phyloP scores from a whole-genome alignment of 1,284 basidiomycete genomes.

The Taiwanofungus camphoratus region DNA sequence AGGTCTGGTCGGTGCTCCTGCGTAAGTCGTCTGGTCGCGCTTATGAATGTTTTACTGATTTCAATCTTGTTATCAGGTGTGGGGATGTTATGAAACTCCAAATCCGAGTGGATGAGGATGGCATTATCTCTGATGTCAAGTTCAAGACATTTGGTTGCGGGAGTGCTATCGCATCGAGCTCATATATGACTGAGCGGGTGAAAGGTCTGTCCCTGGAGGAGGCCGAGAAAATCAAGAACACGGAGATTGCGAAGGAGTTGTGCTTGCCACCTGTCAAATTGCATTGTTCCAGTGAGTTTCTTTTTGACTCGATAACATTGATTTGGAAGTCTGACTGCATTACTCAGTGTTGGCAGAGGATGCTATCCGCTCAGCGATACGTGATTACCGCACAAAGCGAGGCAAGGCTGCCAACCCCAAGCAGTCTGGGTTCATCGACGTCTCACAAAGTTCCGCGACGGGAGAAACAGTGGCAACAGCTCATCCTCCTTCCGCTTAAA shows the following conservation, averaged over 20 bases:
- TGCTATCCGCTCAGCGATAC: constrained; percentile 93
- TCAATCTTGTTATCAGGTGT: constrained; percentile 51
- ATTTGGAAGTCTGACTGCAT: constrained; percentile 18
- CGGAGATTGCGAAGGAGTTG: constrained; percentile 97
- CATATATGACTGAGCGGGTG: constrained; percentile 97
- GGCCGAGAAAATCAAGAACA: constrained; percentile 97
- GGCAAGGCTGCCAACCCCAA: constrained; percentile 44
- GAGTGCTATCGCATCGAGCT: constrained; percentile 94
- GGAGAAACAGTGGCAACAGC: constrained; percentile 64
- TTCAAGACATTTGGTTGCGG: constrained; percentile 99
- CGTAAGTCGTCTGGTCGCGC: constrained; percentile 52
- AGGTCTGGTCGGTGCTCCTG: constrained; percentile 96
- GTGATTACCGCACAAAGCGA: constrained; percentile 85
- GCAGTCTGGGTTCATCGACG: constrained; percentile 68
- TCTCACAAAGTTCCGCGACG: constrained; percentile 62
- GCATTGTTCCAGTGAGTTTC: constrained; percentile 73
- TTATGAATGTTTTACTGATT: constrained; percentile 10
- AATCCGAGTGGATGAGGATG: constrained; percentile 93
- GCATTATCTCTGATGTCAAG: constrained; percentile 96
- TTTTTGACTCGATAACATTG: constrained; percentile 9
- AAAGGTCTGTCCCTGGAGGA: constrained; percentile 93
- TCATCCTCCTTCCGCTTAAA: constrained; percentile 37
- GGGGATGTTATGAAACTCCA: constrained; percentile 99
- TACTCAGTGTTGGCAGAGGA: constrained; percentile 90
- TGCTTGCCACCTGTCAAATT: constrained; percentile 96